Base-by-base conservation (phyloP, 129 eudicot genomes). In the Centrapalus pauciflorus region DNA sequence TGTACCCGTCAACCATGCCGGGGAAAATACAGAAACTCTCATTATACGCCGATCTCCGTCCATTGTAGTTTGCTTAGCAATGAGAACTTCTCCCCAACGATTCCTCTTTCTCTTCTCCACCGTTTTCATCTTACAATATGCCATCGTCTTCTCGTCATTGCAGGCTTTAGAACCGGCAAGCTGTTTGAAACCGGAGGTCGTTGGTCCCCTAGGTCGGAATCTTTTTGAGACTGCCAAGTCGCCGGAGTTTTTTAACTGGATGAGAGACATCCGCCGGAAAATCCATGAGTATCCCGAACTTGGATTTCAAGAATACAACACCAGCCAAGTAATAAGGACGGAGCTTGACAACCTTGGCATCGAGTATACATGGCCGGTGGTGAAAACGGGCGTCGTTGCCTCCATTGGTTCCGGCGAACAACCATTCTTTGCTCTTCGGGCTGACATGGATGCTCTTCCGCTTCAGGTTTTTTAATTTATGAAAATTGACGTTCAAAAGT, bases 371-470 rank as follows among this genome's bases (percentile, higher is more conserved):
- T 81, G 84, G 83, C 90, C 90, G 28, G 86, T 84, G 21, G 90
- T 82, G 52, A 40, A 58, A 37, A 84, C 90, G 1, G 90, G 90
- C 1, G 69, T 84, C 0, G 84, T 84, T 5, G 90, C 90, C 52
- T 46, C 86, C 27, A 78, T 85, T 77, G 85, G 84, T 12, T 82
- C 85, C 34, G 91, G 85, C 12, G 17, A 25, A 56, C 75, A 67
- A 16, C 90, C 90, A 23, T 46, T 77, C 26, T 84, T 84, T 64
- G 84, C 79, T 19, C 86, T 84, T 21, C 81, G 90, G 2, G 90
- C 90, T 41, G 90, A 84, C 45, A 84, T 84, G 90, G 90, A 84
- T 64, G 90, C 90, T 43, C 82, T 84, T n/a, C n/a, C n/a, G n/a
- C n/a, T n/a, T n/a, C n/a, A n/a, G n/a, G n/a, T n/a, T n/a, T n/a